These are phyloP conservation scores for Xylaria flabelliformis DNA, from an alignment of 495 filamentous ascomycete species.

Conservation along the genomic window DNA sequence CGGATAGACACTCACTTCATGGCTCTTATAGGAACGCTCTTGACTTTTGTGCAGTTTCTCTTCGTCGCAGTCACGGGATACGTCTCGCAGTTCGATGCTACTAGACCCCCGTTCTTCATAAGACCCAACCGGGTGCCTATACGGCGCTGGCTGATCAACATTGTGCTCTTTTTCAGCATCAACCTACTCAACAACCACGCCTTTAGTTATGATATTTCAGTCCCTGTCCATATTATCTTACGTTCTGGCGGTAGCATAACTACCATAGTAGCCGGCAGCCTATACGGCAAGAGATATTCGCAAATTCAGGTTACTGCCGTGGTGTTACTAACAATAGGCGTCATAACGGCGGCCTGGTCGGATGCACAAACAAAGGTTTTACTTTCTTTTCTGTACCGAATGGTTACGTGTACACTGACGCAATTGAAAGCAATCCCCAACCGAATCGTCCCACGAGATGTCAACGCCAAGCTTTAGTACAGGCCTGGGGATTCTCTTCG, in stretches of 20 bases:
- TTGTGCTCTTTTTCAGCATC: conserved; percentile 87
- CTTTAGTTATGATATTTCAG: conserved; percentile 94
- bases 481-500: conserved; percentile 81
- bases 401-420: conserved; percentile 29
- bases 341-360: conserved; percentile 84
- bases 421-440: conserved; percentile 39
- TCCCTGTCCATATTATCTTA: conserved; percentile 96
- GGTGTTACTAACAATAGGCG: conserved; percentile 80
- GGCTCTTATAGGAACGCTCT: conserved; percentile 69
- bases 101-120: conserved; percentile 68
- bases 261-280: conserved; percentile 83
- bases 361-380: conserved; percentile 76
- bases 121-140: conserved; percentile 82
- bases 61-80: conserved; percentile 82
- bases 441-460: conserved; percentile 37
- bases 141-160: conserved; percentile 83
- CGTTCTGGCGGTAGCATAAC: conserved; percentile 94
- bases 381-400: conserved; percentile 25
- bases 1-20: conserved; percentile 27
- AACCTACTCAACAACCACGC: conserved; percentile 97
- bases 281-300: conserved; percentile 86
- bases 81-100: conserved; percentile 69
- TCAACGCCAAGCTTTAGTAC: conserved; percentile 62
- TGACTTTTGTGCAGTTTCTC: conserved; percentile 94
- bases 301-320: conserved; percentile 80